Evolutionary conservation across 2,329 filamentous ascomycete species (phyloP), one percentile per base, ranked within the genome.

Genomic region (Elsinoe fawcettii): DNA sequence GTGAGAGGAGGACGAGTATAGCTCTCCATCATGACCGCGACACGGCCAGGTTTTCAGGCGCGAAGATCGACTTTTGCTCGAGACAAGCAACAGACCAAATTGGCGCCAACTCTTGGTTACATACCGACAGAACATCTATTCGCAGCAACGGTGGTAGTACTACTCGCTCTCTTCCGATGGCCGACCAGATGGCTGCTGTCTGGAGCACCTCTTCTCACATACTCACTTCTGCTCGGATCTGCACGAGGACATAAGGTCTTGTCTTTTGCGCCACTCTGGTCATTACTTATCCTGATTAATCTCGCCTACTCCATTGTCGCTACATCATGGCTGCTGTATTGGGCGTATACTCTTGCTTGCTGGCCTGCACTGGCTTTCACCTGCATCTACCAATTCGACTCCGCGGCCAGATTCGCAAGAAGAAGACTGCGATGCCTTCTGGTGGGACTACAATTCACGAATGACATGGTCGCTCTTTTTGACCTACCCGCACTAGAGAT

Each of bases 291-390:
- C 1, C 73, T 72, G 0, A 60, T 79, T 23, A 77, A 79, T 60
- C 64, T 79, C 2, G 60, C 67, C 0, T 80, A 79, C 62, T 70
- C 72, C 2, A 66, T 80, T 9, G 73, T 69, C 46, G 70, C 77
- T 11, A 80, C 77, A 12, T 80, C 77, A 61, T 80, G 78, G 77
- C 71, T 80, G 1, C 68, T 80, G 0, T 75, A 75, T 56, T 72
- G 70, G 62, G 60, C 72, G 1, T 80, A 77, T 60, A 63, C 69
- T 2, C 62, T 64, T 0, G 47, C 61, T 1, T 78, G 76, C 61
- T 79, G 75, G 62, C 70, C 73, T 1, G 59, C 67, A 1, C 69
- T 76, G 43, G 61, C 73, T 5, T 56, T 79, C 12, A 70, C 73
- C 2, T 75, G 72, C 41, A 63, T 80, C 3, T 75, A 73, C 54